Percentiles rank a stretch among this genome's conserved stretches.
Conservation (phyloP, 2,329 filamentous ascomycete genomes). For the Beauveria sp. region DNA sequence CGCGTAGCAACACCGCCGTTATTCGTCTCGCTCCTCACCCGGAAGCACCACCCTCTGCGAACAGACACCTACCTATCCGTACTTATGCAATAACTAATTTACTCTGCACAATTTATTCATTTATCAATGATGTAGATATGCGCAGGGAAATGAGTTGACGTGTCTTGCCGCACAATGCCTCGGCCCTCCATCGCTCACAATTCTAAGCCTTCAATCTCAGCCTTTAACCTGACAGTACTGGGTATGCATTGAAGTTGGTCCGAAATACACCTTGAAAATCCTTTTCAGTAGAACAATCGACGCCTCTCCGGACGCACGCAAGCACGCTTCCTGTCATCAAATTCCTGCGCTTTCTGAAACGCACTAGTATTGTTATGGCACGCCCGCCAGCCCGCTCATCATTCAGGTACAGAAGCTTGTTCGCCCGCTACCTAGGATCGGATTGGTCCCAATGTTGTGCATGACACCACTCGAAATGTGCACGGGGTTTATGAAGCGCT, state of each 20-base stretch:
- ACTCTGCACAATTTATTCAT: not conserved
- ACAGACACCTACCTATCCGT: not conserved
- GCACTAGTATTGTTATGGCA: not conserved
- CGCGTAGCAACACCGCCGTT: not conserved
- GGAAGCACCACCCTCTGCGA: no score
- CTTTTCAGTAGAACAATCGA: not conserved
- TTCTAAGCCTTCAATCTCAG: no score
- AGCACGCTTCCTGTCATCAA: not conserved
- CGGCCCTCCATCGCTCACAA: no score
- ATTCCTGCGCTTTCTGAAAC: constrained; percentile 7
- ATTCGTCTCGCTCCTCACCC: not conserved
- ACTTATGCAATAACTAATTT: no score
- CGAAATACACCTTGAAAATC: not conserved
- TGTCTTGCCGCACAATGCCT: no score
- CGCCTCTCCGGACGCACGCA: not conserved
- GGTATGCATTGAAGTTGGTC: no score
- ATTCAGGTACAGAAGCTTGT: constrained; percentile 6
- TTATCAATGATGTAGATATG: not conserved
- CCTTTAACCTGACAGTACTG: no score
- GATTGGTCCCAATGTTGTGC: not conserved
- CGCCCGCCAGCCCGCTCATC: not conserved
- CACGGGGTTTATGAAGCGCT: not conserved
- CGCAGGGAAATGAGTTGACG: not conserved
- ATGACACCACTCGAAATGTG: not conserved
- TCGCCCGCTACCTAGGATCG: not conserved